phyloP scores from a whole-genome alignment of 2,329 filamentous ascomycete genomes.

The Boeremia lycopersici region DNA sequence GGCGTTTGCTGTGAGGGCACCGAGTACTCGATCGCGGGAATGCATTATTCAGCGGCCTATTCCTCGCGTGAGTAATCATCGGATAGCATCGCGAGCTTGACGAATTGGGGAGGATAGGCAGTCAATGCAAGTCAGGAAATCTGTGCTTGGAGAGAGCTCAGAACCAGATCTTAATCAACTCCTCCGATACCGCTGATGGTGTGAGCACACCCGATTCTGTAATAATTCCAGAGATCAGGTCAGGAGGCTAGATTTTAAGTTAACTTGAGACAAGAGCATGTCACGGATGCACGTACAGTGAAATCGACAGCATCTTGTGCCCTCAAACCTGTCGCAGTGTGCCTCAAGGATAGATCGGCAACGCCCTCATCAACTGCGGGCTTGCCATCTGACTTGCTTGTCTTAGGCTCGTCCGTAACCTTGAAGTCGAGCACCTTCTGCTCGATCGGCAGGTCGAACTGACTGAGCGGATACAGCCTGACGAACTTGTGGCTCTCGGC shows the following conservation, averaged over 20 bases:
- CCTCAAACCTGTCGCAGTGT: slow-evolving; percentile 28
- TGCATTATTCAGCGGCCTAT: slow-evolving; percentile 18
- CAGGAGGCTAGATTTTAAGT: slow-evolving; percentile 60
- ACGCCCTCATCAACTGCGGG: slow-evolving; percentile 53
- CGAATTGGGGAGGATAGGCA: not conserved
- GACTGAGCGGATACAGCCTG: slow-evolving; percentile 79
- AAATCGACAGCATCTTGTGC: slow-evolving; percentile 68
- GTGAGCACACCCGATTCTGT: slow-evolving; percentile 76
- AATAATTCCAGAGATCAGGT: slow-evolving; percentile 73
- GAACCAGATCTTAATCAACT: slow-evolving; percentile 69
- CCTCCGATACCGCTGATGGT: slow-evolving; percentile 72
- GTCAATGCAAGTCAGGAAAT: slow-evolving; percentile 12
- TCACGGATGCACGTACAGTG: slow-evolving; percentile 57
- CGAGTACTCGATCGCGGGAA: slow-evolving; percentile 11
- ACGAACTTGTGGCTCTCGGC: slow-evolving; percentile 98
- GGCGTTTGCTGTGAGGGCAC: slow-evolving; percentile 11
- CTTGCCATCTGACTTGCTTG: slow-evolving; percentile 32
- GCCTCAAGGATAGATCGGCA: slow-evolving; percentile 37
- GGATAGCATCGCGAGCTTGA: not conserved
- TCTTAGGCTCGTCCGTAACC: slow-evolving; percentile 52
- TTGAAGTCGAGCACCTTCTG: slow-evolving; percentile 79
- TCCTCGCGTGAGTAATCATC: slow-evolving; percentile 15
- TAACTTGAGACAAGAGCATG: not conserved
- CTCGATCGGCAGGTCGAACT: slow-evolving; percentile 79
- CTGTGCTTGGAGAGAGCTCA: slow-evolving; percentile 32